Evolutionary conservation across 768 basidiomycete species (phyloP).

Genomic region (Boletus sp.): DNA sequence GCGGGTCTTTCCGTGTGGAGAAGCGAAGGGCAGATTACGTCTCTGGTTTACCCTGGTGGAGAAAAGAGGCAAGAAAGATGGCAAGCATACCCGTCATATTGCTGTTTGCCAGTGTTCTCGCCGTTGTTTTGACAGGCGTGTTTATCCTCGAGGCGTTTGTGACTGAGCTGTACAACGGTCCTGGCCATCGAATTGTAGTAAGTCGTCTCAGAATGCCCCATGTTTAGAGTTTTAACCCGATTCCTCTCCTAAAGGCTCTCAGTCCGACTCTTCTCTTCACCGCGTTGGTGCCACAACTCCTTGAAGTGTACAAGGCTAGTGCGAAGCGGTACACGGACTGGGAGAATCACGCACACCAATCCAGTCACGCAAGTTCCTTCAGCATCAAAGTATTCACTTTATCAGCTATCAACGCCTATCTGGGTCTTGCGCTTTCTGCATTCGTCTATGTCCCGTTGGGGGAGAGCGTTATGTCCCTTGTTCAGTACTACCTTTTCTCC

Average conservation of each 20-base stretch:
- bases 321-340: constrained; percentile 74
- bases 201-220: constrained; percentile 28
- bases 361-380: constrained; percentile 72
- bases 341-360: constrained; percentile 90
- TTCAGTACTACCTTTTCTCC: constrained; percentile 34
- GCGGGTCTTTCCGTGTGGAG: constrained; percentile 75
- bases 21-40: constrained; percentile 61
- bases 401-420: constrained; percentile 85
- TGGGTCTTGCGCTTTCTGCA: constrained; percentile 88
- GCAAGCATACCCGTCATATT: constrained; percentile 72
- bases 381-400: constrained; percentile 91
- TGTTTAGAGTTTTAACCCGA: neutral
- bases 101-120: constrained; percentile 68
- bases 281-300: constrained; percentile 74
- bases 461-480: constrained; percentile 69
- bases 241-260: constrained; percentile 51
- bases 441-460: constrained; percentile 96
- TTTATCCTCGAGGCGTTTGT: constrained; percentile 92
- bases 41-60: constrained; percentile 68
- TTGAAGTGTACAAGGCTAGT: constrained; percentile 67
- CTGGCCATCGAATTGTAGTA: constrained; percentile 76
- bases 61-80: constrained; percentile 63
- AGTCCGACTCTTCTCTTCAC: constrained; percentile 83
- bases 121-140: constrained; percentile 71
- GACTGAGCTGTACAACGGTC: constrained; percentile 83